Conservation (phyloP, 179 eudicot genomes). For the Silene coronaria region DNA sequence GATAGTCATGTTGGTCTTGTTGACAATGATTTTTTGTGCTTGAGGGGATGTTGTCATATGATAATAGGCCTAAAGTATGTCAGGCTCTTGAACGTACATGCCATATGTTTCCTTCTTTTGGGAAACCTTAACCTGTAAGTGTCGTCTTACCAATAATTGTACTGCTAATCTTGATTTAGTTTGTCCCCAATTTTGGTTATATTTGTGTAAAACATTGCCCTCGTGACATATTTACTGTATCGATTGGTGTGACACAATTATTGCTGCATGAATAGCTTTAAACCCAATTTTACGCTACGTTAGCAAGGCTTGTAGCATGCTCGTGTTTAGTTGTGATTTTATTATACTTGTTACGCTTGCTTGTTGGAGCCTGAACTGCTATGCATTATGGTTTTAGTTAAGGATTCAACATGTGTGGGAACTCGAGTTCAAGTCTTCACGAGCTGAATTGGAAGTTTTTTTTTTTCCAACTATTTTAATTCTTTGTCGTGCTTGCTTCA, state of each 20-base stretch:
- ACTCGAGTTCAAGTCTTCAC: too few species aligned
- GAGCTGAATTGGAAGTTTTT: too few species aligned
- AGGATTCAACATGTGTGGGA: too few species aligned
- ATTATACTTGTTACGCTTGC: too few species aligned
- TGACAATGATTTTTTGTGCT: neutral
- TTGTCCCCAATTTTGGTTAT: neutral
- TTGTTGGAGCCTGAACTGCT: too few species aligned
- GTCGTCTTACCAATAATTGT: constrained; percentile 4
- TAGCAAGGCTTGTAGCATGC: too few species aligned
- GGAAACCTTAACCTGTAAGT: neutral
- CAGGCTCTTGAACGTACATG: neutral
- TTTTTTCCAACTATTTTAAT: too few species aligned
- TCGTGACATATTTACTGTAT: neutral
- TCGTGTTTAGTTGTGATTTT: too few species aligned
- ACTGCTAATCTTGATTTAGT: neutral
- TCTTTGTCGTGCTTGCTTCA: too few species aligned
- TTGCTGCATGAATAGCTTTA: too few species aligned
- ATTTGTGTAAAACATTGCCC: neutral
- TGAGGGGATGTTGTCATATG: neutral
- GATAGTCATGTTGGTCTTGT: neutral
- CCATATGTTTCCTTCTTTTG: neutral
- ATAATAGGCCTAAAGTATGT: constrained; percentile 3
- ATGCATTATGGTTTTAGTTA: too few species aligned
- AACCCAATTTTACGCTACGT: too few species aligned
- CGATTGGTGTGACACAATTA: neutral